Evolutionary conservation across 225 moss, liverwort and hornwort species (phyloP), one percentile per base, ranked within the genome.

Genomic region (Physcomitrium patens): DNA sequence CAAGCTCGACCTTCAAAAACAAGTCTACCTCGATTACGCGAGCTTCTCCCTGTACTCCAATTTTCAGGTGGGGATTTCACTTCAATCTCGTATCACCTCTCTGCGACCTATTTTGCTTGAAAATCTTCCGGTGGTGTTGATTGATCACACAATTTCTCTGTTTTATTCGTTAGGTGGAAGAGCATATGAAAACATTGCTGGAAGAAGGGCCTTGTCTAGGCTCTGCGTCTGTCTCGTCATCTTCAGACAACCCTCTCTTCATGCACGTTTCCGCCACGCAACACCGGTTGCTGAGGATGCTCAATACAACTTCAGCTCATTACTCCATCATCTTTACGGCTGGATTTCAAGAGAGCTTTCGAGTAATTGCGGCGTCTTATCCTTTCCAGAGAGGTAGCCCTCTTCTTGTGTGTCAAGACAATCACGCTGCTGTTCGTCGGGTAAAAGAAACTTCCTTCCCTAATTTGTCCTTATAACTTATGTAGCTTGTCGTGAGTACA

Each of bases 21-120:
- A 92, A 27, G 92, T 86, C 31, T 96, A 96, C 78, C 84, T 96
- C 9, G 94, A 94, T 73, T 96, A 96, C 77, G 96, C 96, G 27
- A 92, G 76, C 55, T 94, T 91, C 70, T 85, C 88, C 1, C 83
- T 96, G 17, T 96, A 82, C 64, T 92, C 96, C 17, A 73, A 74
- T 2, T 91, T 78, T 11, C 96, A 96, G 94, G 96, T 96, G 67
- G 13, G 19, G 19, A 5, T 16, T 44, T 43, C 68, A 31, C 26
- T 20, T 56, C 2, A 56, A 9, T 12, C 65, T 57, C 7, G 31
- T 1, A 24, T 16, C 27, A 10, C 43, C 1, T 2, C 1, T 62
- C 16, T 10, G n/a, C 61, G 41, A 70, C 60, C 27, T 28, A 63
- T 20, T 51, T 63, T 15, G 14, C 17, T 26, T 49, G 17, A 52